Base-by-base conservation (phyloP, 2,329 filamentous ascomycete genomes). In the Fragosphaeria purpurea region DNA sequence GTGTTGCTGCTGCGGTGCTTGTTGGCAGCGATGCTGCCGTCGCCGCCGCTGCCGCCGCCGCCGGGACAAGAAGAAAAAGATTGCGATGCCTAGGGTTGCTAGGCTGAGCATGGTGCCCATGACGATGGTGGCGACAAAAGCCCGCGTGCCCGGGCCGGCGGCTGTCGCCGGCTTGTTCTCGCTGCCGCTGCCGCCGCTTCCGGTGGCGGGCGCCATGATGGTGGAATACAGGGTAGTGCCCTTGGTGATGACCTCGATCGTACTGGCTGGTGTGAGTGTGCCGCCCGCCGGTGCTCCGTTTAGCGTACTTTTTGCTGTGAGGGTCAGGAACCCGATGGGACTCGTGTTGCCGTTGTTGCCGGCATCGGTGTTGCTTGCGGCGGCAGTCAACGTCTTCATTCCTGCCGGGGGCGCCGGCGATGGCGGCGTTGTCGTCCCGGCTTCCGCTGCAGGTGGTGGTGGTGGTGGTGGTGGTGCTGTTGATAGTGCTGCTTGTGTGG, bases 71-170 rank as follows among this genome's bases (percentile, higher is more conserved):
- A 50, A 7, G 34, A 47, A 44, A 6, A 42, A 33, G 13, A 4
- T 30, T 8, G 31, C 37, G 33, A 44, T 44, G 30, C 9, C 35
- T 1, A 43, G 12, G 2, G 41, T 34, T 10, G 41, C 34, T 8
- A 48, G 33, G 37, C 48, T 22, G 11, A 53, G 8, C 8, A 53
- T 8, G 3, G 38, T 11, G 13, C 41, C 43, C 48, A 53, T 46
- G 34, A 12, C 31, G 6, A 53, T 44, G 3, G 44, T 39, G 12
- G 51, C 51, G 2, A 41, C 33, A 11, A 50, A 53, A 3, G 51
- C 51, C 2, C 37, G 12, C 4, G 22, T 48, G 7, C 42, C 45
- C 0, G 48, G n/a, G 11, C 5, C 22, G 10, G 32, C 9, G 34
- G n/a, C n/a, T 10, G 31, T 32, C 32, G 1, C 33, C 32, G 6